A percentile compares a stretch with the other conserved stretches of the same genome.
Conservation (phyloP, 768 basidiomycete genomes). For the Megacollybia marginata region DNA sequence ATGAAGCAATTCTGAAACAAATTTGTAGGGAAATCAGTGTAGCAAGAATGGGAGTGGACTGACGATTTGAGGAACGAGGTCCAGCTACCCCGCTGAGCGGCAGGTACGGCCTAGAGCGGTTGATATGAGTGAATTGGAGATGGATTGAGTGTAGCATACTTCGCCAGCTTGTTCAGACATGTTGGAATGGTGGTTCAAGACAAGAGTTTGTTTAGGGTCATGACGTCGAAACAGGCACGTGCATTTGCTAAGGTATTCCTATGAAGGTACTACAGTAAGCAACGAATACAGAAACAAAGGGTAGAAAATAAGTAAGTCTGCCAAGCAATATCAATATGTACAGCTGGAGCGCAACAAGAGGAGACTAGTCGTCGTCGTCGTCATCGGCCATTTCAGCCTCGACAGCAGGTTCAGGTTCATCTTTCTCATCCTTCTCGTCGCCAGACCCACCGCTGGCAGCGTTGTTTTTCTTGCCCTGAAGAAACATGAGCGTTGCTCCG, state of each 20-base stretch:
- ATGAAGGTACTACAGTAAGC: background rate
- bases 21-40: conserved; percentile 2
- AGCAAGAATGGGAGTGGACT: conserved; percentile 16
- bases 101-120: conserved; percentile 57
- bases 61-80: conserved; percentile 87
- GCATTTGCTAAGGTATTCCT: too few species aligned
- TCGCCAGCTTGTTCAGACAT: conserved; percentile 37
- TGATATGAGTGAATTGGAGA: too few species aligned
- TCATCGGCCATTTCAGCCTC: conserved; percentile 10
- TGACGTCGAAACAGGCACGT: too few species aligned
- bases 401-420: too few species aligned
- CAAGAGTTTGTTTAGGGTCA: background rate
- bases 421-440: conserved; percentile 13
- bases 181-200: conserved; percentile 3
- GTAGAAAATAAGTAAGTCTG: background rate
- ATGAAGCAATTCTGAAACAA: conserved; percentile 60
- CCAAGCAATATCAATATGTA: background rate
- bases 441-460: conserved; percentile 14
- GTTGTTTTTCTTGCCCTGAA: conserved; percentile 17
- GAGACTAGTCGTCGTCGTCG: conserved; percentile 20
- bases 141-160: conserved; percentile 11
- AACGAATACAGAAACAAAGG: background rate
- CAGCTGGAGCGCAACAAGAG: background rate
- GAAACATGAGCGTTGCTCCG: background rate
- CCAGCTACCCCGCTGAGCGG: conserved; percentile 83